These are phyloP conservation scores for Colletotrichum sp. DNA, from an alignment of 2,329 filamentous ascomycete genomes.

Conservation along the genomic window DNA sequence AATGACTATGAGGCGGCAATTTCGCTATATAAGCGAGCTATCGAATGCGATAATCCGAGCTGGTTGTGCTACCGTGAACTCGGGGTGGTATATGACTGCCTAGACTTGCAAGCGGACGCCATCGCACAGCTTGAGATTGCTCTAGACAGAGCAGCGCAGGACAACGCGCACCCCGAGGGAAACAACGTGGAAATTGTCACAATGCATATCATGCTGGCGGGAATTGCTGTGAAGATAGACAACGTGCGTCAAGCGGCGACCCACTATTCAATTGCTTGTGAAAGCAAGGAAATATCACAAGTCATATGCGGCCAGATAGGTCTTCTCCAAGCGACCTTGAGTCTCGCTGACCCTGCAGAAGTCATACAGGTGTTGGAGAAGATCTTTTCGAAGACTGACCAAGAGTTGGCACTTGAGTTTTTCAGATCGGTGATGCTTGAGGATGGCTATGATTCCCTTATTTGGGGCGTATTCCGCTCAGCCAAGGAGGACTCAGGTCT, in stretches of 20 bases:
- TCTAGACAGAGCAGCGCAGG: neutral
- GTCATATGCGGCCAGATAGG: neutral
- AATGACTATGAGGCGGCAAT: neutral
- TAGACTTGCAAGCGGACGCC: neutral
- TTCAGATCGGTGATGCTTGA: neutral
- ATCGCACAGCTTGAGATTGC: neutral
- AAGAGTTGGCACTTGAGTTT: neutral
- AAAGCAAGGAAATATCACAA: neutral
- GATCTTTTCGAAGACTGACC: neutral
- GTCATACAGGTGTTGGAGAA: neutral
- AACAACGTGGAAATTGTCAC: neutral
- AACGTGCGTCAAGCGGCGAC: neutral
- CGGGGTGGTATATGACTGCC: neutral
- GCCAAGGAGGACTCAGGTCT: neutral
- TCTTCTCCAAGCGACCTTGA: neutral
- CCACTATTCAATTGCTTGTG: neutral
- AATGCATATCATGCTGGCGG: neutral
- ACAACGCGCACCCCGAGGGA: neutral
- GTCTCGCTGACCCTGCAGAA: neutral
- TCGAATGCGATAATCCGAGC: neutral
- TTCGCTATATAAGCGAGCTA: neutral
- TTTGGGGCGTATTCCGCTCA: neutral
- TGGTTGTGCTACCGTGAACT: neutral
- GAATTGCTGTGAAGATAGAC: neutral
- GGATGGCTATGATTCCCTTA: neutral